Evolutionary conservation across 2,329 filamentous ascomycete species (phyloP).

Genomic region (Thelonectria blattea): DNA sequence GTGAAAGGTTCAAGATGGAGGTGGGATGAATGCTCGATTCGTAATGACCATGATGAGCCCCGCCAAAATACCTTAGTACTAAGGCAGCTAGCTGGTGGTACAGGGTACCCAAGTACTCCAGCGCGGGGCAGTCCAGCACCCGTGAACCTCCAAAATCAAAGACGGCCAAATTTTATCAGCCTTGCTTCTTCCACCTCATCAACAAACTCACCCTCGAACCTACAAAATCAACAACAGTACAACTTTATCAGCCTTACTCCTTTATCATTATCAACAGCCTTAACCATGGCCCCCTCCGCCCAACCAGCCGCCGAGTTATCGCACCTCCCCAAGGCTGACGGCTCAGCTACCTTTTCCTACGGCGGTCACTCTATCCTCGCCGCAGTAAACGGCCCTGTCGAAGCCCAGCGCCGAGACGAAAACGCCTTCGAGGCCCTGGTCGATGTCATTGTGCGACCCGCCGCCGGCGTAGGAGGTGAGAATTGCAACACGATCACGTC

Average conservation of each 20-base stretch:
- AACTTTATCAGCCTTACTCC: slow-evolving; percentile 17
- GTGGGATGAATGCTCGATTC: slow-evolving; percentile 2
- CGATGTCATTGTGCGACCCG: slow-evolving; percentile 88
- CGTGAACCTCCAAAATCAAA: neutral
- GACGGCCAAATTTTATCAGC: slow-evolving; percentile 19
- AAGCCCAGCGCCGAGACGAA: slow-evolving; percentile 87
- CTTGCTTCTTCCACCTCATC: too few relatives aligned
- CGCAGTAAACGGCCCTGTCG: slow-evolving; percentile 90
- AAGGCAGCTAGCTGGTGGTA: too few relatives aligned
- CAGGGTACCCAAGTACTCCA: neutral
- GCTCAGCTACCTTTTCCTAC: slow-evolving; percentile 78
- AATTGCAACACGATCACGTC: slow-evolving; percentile 3
- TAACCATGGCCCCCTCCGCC: slow-evolving; percentile 51
- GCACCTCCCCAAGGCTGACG: slow-evolving; percentile 74
- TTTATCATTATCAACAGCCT: neutral
- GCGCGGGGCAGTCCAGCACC: neutral
- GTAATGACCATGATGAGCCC: neutral
- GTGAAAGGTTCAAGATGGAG: neutral
- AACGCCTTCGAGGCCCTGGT: slow-evolving; percentile 88
- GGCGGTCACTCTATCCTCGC: slow-evolving; percentile 82
- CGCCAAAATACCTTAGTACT: too few relatives aligned
- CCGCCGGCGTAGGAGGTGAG: slow-evolving; percentile 80
- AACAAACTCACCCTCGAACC: neutral
- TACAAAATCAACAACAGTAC: neutral
- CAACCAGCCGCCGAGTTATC: slow-evolving; percentile 61